These are phyloP conservation scores for Aspergillus conjunctus DNA, from an alignment of 495 filamentous ascomycete genomes.

Conservation along the genomic window DNA sequence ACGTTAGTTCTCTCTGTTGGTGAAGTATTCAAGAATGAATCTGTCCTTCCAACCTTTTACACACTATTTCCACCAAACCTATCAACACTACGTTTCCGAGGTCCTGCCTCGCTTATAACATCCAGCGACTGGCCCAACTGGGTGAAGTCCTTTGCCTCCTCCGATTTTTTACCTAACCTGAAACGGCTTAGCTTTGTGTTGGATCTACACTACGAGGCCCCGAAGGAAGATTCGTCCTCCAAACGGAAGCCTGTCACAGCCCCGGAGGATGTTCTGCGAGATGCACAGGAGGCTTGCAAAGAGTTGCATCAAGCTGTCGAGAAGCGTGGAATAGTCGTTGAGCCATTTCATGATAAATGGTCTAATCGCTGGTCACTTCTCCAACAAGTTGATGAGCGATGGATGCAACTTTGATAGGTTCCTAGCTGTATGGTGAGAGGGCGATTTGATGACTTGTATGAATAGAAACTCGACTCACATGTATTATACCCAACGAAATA, in stretches of 20 bases:
- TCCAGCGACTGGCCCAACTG: constrained; percentile 28
- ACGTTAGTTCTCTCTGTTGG: constrained; percentile 30
- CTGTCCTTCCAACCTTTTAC: constrained; percentile 23
- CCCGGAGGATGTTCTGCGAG: constrained; percentile 17
- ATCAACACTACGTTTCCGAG: constrained; percentile 27
- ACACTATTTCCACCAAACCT: constrained; percentile 25
- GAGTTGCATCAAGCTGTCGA: constrained; percentile 17
- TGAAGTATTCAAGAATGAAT: constrained; percentile 24
- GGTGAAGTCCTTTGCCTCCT: constrained; percentile 22
- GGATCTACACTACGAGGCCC: constrained; percentile 23
- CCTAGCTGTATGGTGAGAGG: neutral
- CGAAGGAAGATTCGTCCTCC: neutral
- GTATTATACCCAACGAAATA: neutral
- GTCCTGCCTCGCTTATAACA: constrained; percentile 22
- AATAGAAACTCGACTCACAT: neutral
- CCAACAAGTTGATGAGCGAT: constrained; percentile 20
- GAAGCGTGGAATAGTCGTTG: constrained; percentile 19
- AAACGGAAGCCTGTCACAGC: constrained; percentile 1
- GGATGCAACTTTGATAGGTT: constrained; percentile 4
- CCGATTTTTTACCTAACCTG: constrained; percentile 23
- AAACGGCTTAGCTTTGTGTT: constrained; percentile 27
- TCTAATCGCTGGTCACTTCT: neutral
- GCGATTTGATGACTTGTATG: neutral
- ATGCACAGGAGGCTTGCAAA: constrained; percentile 25
- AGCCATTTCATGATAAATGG: constrained; percentile 17